Evolutionary conservation across 176 grass and related monocot genomes (phyloP).

Genomic region (Zea luxurians): DNA sequence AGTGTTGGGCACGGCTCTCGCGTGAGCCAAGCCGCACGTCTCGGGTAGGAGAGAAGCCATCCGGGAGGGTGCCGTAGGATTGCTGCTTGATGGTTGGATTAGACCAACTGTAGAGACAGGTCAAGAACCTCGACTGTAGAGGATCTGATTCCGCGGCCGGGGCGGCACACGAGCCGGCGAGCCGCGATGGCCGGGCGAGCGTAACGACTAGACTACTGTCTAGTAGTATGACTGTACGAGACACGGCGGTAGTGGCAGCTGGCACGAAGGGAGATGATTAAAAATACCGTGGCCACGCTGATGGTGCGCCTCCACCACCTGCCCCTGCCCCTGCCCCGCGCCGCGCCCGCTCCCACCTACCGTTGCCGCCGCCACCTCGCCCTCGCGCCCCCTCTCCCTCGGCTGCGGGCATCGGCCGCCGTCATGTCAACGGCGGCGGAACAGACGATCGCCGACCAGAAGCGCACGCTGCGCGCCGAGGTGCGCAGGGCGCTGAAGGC

Average conservation of each 20-base stretch:
- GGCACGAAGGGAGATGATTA: conserved; percentile 44
- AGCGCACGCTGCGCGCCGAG: conserved; percentile 68
- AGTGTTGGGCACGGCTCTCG: too few species aligned
- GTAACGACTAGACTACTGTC: too few species aligned
- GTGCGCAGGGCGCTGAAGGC: conserved; percentile 75
- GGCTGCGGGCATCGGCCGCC: background rate
- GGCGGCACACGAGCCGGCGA: too few species aligned
- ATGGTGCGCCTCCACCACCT: conserved; percentile 45
- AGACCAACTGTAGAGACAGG: too few species aligned
- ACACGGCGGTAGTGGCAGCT: conserved; percentile 14
- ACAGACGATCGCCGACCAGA: conserved; percentile 52
- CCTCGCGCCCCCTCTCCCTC: background rate
- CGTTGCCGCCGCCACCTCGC: conserved; percentile 11
- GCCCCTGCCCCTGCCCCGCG: conserved; percentile 39
- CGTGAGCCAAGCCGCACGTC: too few species aligned
- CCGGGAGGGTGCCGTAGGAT: too few species aligned
- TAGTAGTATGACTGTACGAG: background rate
- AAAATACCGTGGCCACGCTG: conserved; percentile 45
- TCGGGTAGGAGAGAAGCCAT: too few species aligned
- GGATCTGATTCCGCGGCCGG: too few species aligned
- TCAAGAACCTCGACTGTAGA: too few species aligned
- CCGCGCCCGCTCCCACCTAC: conserved; percentile 39
- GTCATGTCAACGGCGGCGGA: conserved; percentile 44
- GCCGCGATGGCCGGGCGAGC: too few species aligned
- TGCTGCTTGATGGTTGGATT: too few species aligned